These are phyloP conservation scores for Talaromyces trachyspermus DNA, from an alignment of 495 filamentous ascomycete genomes.

Conservation along the genomic window DNA sequence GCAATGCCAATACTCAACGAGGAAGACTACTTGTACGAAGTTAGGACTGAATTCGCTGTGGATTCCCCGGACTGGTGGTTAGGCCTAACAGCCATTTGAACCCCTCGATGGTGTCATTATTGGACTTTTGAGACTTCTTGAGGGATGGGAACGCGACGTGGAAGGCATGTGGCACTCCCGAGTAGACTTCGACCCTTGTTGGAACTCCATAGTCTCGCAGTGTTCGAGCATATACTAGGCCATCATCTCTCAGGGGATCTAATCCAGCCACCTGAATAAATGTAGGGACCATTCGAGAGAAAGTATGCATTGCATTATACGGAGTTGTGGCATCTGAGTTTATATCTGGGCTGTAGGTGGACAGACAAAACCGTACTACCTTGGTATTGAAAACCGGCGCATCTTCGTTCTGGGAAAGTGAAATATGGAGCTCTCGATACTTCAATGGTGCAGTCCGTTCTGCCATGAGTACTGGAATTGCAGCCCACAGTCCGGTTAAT, in stretches of 20 bases:
- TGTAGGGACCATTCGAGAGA: constrained; percentile 9
- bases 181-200: constrained; percentile 30
- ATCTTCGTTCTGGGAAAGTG: constrained; percentile 30
- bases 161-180: constrained; percentile 35
- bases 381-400: constrained; percentile 8
- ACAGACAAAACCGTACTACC: not conserved
- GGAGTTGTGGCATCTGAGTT: constrained; percentile 11
- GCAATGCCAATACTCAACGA: too few species aligned
- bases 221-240: constrained; percentile 30
- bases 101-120: constrained; percentile 9
- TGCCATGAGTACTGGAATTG: too few species aligned
- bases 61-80: too few species aligned
- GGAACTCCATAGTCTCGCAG: constrained; percentile 25
- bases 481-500: too few species aligned
- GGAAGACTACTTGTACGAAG: too few species aligned
- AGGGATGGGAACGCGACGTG: constrained; percentile 17
- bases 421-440: constrained; percentile 25
- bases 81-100: constrained; percentile 15
- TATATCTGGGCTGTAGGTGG: constrained; percentile 7
- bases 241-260: constrained; percentile 34
- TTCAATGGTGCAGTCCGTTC: constrained; percentile 19
- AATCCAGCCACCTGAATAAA: constrained; percentile 30
- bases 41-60: too few species aligned
- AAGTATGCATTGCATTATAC: constrained; percentile 6
- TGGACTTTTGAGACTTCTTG: constrained; percentile 9